phyloP scores from a whole-genome alignment of 495 filamentous ascomycete species.

The Tuber borchii region DNA sequence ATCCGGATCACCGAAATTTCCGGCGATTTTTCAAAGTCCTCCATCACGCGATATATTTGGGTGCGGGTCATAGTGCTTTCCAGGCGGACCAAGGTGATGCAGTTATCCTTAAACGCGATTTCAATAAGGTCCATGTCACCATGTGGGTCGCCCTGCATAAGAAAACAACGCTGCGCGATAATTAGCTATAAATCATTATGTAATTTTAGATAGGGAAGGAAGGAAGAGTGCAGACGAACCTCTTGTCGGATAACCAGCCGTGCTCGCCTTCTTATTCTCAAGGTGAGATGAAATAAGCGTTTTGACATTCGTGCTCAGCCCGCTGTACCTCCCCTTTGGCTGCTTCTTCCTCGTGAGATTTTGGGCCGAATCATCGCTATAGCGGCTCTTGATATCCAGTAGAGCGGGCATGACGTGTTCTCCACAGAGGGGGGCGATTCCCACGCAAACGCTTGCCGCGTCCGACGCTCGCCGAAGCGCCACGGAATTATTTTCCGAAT shows the following conservation, averaged over 20 bases:
- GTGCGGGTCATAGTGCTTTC: constrained; percentile 78
- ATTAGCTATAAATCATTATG: constrained; percentile 79
- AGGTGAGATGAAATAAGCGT: constrained; percentile 65
- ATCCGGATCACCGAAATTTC: constrained; percentile 73
- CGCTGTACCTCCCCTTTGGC: constrained; percentile 54
- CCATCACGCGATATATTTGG: constrained; percentile 63
- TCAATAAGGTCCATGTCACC: constrained; percentile 90
- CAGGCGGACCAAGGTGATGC: constrained; percentile 65
- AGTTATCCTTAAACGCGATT: constrained; percentile 63
- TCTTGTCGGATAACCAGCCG: constrained; percentile 48
- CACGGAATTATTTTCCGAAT: constrained; percentile 17
- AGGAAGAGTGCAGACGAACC: constrained; percentile 45
- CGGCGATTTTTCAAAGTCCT: constrained; percentile 66
- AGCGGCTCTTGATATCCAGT: constrained; percentile 60
- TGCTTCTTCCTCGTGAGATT: constrained; percentile 43
- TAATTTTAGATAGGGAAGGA: constrained; percentile 44
- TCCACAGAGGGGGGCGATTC: constrained; percentile 61
- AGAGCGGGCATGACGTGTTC: constrained; percentile 53
- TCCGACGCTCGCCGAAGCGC: constrained; percentile 10
- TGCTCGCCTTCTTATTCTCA: constrained; percentile 36
- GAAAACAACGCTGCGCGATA: constrained; percentile 69
- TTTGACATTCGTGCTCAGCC: constrained; percentile 83
- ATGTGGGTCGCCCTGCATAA: constrained; percentile 90
- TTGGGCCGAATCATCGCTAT: constrained; percentile 56
- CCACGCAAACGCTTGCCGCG: constrained; percentile 43